Base-by-base conservation (phyloP, 2,329 filamentous ascomycete genomes). In the Pseudopyricularia javanii region DNA sequence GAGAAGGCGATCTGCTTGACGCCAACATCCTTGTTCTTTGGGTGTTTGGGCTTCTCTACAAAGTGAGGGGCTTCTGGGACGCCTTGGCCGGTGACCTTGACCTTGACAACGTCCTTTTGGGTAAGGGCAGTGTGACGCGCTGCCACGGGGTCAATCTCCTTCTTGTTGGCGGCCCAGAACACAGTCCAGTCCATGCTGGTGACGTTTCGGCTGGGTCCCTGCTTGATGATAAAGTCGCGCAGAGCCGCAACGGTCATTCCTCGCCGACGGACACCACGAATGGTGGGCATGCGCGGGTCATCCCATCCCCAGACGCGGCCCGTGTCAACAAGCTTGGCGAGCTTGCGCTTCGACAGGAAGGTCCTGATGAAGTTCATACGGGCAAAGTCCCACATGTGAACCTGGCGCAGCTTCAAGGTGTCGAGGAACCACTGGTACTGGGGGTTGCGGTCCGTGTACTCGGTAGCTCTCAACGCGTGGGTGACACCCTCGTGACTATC, bases 361-460 rank as follows among this genome's bases (percentile, higher is more conserved):
- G 88, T 91, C 61, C 79, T 76, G 68, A 91, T 80, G 63, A 93
- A 91, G 76, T 91, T 91, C 72, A 93, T 83, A 59, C 88, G 80
- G 14, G 85, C 79, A 67, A 91, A 93, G 66, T 90, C 87, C 85
- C 86, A 91, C 73, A 91, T 85, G 69, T 90, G 79, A 4, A 93
- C 87, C 62, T 83, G 76, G 59, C 86, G 85, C 33, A 91, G 76
- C 60, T 82, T 78, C 48, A 91, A 74, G 5, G 82, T 83, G 59
- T 87, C 79, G 55, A 88, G 70, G 74, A 93, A 88, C 88, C 88
- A 93, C 66, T 88, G 83, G 70, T 91, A 93, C 68, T 91, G 87
- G 8, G 85, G 82, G 67, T 93, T 90, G 58, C 88, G 84, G 68
- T 93, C 88, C 53, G 88, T 88, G 71, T 91, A 93, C 74, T 93